Evolutionary conservation across 1,139 yeast genomes (phyloP), one percentile per base, ranked within the genome.

Genomic region (Casaregolazyma lundiana): DNA sequence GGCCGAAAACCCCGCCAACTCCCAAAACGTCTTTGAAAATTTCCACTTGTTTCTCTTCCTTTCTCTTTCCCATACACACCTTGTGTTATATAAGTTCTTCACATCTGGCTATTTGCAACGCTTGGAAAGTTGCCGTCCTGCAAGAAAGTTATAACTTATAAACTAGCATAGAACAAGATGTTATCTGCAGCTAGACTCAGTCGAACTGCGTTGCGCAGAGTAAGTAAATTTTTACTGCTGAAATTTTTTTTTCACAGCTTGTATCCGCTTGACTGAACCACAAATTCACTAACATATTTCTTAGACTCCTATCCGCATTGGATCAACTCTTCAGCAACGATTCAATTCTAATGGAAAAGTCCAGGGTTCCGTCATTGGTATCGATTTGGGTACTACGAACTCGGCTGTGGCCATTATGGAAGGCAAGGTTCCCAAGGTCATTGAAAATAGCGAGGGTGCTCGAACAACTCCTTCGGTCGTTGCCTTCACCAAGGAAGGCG

Each of bases 381-480:
- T 92, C 67, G 98, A 92, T 76, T 80, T 92, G 70, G 98, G 98
- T 76, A 92, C 97, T 71, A 92, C 97, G 72, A 92, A 92, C 81
- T 92, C 98, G 49, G 97, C 98, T 51, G 98, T 92, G 56, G 98
- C 98, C 53, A 75, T 92, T 57, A 90, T 92, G 96, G 95, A 88
- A 72, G 98, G 98, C 69, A 86, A 88, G 73, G 73, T 84, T 52
- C 97, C 98, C 63, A 88, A 88, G 75, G 95, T 94, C 63, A 85
- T 92, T 63, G 97, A 90, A 76, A 92, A 92, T 74, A 85, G 96
- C 53, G 98, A 92, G 76, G 98, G 98, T 81, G 86, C 96, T 50
- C 85, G 98, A 75, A 92, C 98, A 55, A 92, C 98, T 43, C 98
- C 98, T 41, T 92, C 98, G 41, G 95, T 92, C 46, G 98, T 92